Base-by-base conservation (phyloP, 2,329 filamentous ascomycete genomes). In the Sarocladium strictum region DNA sequence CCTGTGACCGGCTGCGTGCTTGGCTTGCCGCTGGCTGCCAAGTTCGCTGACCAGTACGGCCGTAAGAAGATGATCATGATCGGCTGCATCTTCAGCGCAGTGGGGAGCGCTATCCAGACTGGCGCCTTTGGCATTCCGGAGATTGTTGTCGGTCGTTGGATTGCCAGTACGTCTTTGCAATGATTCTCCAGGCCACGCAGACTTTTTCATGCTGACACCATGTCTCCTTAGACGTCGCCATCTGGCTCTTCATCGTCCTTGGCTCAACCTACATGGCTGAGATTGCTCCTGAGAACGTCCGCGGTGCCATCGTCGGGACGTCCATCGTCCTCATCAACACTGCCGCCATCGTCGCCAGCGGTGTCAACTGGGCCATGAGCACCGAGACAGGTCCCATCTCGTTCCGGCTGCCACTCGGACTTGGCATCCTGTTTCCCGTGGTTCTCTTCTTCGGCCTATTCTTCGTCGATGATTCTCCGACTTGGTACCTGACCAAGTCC, bases 401-500 rank as follows among this genome's bases (percentile, higher is more conserved):
- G 14, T 76, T 74, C 58, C 62, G 63, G 2, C 63, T 71, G n/a
- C 68, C 67, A 12, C 72, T 78, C 56, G 73, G 66, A 1, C 69
- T 72, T 0, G 72, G 76, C 56, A 77, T 75, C 74, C 64, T 70
- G 0, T 75, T 72, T 57, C 71, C 73, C 0, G 64, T 68, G 5
- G 57, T 76, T 1, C 71, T 76, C 0, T 62, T 79, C 14, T 3
- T 73, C 17, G 61, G 76, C 15, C 67, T 76, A 0, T 60, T 75
- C 29, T 38, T 76, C 43, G 69, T 81, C 32, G 78, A 78, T 0
- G 78, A 82, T 57, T 77, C 72, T 12, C 79, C 79, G 0, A 68
- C 75, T 0, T 80, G 72, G 56, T 64, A 80, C 1, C 63, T 81
- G 1, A 70, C 75, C 3, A 73, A 70, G 53, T 66, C 65, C 3